These are phyloP conservation scores for Metschnikowia cubensis DNA, from an alignment of 805 yeast species.

Conservation along the genomic window DNA sequence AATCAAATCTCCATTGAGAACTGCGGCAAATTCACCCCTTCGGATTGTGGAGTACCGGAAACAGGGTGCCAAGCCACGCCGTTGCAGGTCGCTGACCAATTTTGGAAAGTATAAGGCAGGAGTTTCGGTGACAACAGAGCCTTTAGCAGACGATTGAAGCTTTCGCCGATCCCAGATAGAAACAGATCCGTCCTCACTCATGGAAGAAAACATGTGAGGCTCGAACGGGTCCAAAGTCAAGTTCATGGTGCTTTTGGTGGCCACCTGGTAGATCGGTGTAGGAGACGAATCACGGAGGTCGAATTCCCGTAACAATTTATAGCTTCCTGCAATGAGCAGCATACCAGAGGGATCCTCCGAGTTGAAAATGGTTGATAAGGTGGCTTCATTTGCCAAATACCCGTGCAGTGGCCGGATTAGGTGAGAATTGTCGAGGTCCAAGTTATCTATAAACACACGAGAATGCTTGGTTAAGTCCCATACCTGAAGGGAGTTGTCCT, in stretches of 20 bases:
- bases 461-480: constrained; percentile 73
- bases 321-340: constrained; percentile 63
- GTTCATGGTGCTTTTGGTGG: constrained; percentile 68
- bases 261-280: constrained; percentile 64
- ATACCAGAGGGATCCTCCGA: constrained; percentile 15
- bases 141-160: constrained; percentile 26
- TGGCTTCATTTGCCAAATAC: constrained; percentile 68
- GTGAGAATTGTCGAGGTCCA: constrained; percentile 42
- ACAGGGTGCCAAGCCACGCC: constrained; percentile 60
- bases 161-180: constrained; percentile 80
- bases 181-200: constrained; percentile 79
- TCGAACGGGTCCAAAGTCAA: constrained; percentile 67
- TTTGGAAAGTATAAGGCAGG: constrained; percentile 61
- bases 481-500: constrained; percentile 69
- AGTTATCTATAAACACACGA: constrained; percentile 19
- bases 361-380: constrained; percentile 62
- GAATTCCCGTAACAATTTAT: constrained; percentile 71
- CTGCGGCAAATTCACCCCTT: constrained; percentile 70
- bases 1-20: constrained; percentile 72
- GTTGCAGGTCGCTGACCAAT: constrained; percentile 51
- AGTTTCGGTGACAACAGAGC: constrained; percentile 38
- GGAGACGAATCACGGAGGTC: constrained; percentile 57
- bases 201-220: constrained; percentile 63
- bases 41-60: constrained; percentile 64
- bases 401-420: constrained; percentile 51